Base-by-base conservation (phyloP, 2,329 filamentous ascomycete species). In the Alternaria gaisen region DNA sequence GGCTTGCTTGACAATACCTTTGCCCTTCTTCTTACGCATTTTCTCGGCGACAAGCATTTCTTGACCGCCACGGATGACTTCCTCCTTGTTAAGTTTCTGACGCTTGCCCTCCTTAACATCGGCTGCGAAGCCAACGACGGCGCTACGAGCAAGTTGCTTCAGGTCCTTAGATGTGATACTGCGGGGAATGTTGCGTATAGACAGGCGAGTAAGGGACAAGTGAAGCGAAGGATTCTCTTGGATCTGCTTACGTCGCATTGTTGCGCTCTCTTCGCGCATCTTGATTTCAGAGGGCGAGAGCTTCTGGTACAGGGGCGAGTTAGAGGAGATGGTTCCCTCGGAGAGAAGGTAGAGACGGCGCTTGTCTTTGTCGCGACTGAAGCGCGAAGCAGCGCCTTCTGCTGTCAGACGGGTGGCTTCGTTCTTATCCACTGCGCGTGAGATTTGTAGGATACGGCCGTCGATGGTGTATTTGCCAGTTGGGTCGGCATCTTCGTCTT, bases 41-140 rank as follows among this genome's bases (percentile, higher is more conserved):
- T 87, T 87, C 74, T 99, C 95, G 3, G 92, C 91, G 61, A 92
- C 89, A 69, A 87, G 89, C 83, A 94, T 94, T 50, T 91, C 89
- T 32, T 91, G 89, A 11, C 91, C 91, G 52, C 92, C 93, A 41
- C 95, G 89, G 16, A 87, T 83, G 54, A 92, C 85, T 77, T 99
- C 96, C 72, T 99, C 95, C 74, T 91, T 93, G n/a, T 92, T 95
- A 3, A 99, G 84, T 20, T 90, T 90, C 65, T 90, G 82, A 28
- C 95, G 90, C 36, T 85, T 85, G 14, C 92, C 92, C 28, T 84
- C 85, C 76, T 94, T 97, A 67, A 94, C 93, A 72, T 99, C 95
- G 63, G 85, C 91, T 41, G 95, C 94, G 73, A 99, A 99, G 1
- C 93, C 94, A 50, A 98, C 95, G 12, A 97, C 88, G n/a, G 92